phyloP scores from a whole-genome alignment of 257 asterid species.

The Solanum clarkiae region DNA sequence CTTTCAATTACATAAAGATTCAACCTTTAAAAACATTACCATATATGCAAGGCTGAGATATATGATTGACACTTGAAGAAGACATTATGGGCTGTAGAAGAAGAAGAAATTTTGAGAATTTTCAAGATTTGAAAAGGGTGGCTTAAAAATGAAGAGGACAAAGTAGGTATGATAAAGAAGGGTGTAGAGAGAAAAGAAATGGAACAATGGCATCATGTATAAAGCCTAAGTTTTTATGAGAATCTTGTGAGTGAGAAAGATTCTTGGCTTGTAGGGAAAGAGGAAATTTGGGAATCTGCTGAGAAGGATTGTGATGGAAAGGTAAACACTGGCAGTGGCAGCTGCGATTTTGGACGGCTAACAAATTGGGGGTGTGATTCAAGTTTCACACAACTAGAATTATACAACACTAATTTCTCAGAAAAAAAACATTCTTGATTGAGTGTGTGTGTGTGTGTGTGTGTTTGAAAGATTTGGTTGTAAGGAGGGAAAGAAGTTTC shows the following conservation, averaged over 20 bases:
- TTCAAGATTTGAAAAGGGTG: background rate
- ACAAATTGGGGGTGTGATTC: background rate
- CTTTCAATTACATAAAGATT: slow-evolving; percentile 1
- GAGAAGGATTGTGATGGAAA: slow-evolving; percentile 10
- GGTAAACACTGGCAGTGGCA: background rate
- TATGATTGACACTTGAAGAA: slow-evolving; percentile 63
- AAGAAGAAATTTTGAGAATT: slow-evolving; percentile 24
- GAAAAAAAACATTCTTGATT: background rate
- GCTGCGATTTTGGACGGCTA: background rate
- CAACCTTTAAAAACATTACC: slow-evolving; percentile 25
- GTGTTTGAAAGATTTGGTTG: background rate
- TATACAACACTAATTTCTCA: background rate
- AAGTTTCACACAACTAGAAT: background rate
- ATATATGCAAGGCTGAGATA: slow-evolving; percentile 78
- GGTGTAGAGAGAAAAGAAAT: slow-evolving; percentile 6
- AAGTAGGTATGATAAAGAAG: slow-evolving; percentile 10
- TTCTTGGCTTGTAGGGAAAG: slow-evolving; percentile 7
- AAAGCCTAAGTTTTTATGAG: slow-evolving; percentile 45
- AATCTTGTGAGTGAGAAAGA: slow-evolving; percentile 5
- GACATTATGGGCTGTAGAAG: slow-evolving; percentile 41
- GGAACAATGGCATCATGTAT: slow-evolving; percentile 72
- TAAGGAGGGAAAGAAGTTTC: background rate
- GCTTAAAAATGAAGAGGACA: slow-evolving; percentile 17
- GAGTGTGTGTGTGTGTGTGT: background rate
- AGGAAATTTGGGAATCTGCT: slow-evolving; percentile 8